These are phyloP conservation scores for Mortierella alpina DNA, from an alignment of 192 early-diverging fungal species.

Conservation along the genomic window DNA sequence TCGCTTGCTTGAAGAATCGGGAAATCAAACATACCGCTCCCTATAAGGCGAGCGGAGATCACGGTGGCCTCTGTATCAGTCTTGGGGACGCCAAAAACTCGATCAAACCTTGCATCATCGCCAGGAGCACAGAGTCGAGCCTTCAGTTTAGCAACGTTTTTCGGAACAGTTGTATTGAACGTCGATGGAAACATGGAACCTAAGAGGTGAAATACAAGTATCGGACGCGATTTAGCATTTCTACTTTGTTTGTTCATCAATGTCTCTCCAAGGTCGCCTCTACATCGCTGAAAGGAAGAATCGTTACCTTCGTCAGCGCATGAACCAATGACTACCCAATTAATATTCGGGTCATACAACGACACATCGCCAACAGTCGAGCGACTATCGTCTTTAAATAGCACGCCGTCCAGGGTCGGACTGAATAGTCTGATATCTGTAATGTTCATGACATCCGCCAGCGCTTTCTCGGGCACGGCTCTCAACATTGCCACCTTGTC, in stretches of 20 bases:
- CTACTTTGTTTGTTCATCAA: background rate
- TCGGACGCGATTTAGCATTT: background rate
- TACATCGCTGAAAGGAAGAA: background rate
- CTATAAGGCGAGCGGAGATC: background rate
- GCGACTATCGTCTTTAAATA: slow-evolving; percentile 5
- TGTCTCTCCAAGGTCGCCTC: background rate
- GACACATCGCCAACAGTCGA: background rate
- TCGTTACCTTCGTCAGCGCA: slow-evolving; percentile 9
- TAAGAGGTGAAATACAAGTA: background rate
- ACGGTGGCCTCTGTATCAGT: background rate
- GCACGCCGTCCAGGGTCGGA: slow-evolving; percentile 2
- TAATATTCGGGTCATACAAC: slow-evolving; percentile 1
- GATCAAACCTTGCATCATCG: slow-evolving; percentile 6
- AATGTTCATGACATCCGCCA: slow-evolving; percentile 1
- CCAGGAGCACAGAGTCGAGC: background rate
- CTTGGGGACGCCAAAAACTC: background rate
- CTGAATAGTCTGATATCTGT: background rate
- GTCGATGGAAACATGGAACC: background rate
- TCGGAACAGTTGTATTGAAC: background rate
- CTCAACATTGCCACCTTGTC: slow-evolving; percentile 12
- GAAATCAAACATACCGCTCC: background rate
- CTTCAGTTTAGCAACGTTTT: background rate
- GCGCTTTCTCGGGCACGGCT: background rate
- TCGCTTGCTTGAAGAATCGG: slow-evolving; percentile 3
- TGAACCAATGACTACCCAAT: slow-evolving; percentile 12